phyloP scores from a whole-genome alignment of 1,284 basidiomycete species.

The Laetiporus sulphureus region DNA sequence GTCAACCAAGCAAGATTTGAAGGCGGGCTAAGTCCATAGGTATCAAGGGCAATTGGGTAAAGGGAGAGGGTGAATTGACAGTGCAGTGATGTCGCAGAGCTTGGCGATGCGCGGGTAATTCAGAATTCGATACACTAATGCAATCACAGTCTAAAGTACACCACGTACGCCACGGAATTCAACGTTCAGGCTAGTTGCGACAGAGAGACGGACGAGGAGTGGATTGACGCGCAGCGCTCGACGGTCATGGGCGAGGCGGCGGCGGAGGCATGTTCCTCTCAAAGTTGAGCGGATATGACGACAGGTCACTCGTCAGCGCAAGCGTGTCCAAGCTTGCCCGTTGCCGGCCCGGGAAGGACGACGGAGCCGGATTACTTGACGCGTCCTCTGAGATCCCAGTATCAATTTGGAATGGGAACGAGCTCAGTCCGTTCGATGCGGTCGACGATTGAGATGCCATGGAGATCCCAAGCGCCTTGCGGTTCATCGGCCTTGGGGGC shows the following conservation, averaged over 20 bases:
- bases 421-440: conserved; percentile 65
- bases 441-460: conserved; percentile 67
- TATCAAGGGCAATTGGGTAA: conserved; percentile 7
- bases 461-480: conserved; percentile 58
- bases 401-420: conserved; percentile 81
- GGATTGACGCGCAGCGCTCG: conserved; percentile 1
- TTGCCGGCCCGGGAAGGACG: conserved; percentile 33
- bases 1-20: conserved; percentile 19
- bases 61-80: conserved; percentile 4
- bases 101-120: not conserved
- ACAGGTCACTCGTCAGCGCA: conserved; percentile 70
- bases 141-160: conserved; percentile 13
- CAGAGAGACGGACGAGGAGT: conserved; percentile 2
- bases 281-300: conserved; percentile 72
- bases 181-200: not conserved
- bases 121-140: conserved; percentile 10
- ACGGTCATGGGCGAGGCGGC: conserved; percentile 16
- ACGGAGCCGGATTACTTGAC: conserved; percentile 17
- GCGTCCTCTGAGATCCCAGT: conserved; percentile 23
- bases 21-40: conserved; percentile 16
- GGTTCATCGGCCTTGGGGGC: conserved; percentile 38
- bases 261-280: conserved; percentile 24
- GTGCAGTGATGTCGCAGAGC: conserved; percentile 7
- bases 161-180: conserved; percentile 3
- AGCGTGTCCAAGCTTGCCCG: conserved; percentile 78